Evolutionary conservation across 345 rosid species (phyloP).

Genomic region (Geranium rotundifolium): DNA sequence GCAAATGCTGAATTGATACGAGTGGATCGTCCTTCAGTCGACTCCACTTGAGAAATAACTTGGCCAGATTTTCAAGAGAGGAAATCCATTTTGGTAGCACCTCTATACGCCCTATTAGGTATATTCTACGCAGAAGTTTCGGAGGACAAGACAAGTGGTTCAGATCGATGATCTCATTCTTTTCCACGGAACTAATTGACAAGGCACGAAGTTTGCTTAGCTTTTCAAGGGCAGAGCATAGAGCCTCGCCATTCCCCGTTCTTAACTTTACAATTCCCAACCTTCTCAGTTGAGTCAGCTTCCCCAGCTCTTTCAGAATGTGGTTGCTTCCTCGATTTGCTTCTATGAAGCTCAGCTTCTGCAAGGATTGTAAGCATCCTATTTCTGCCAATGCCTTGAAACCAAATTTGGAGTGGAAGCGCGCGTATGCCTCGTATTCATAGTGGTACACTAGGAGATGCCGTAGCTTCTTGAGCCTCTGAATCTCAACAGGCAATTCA

Average conservation of each 20-base stretch:
- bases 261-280: slow-evolving; percentile 28
- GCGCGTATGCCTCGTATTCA: slow-evolving; percentile 15
- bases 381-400: slow-evolving; percentile 19
- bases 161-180: slow-evolving; percentile 23
- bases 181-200: slow-evolving; percentile 16
- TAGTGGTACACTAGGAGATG: slow-evolving; percentile 28
- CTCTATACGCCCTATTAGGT: slow-evolving; percentile 21
- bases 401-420: slow-evolving; percentile 15
- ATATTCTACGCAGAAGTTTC: slow-evolving; percentile 19
- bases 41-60: slow-evolving; percentile 16
- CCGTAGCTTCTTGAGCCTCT: slow-evolving; percentile 26
- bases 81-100: slow-evolving; percentile 21
- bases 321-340: slow-evolving; percentile 9
- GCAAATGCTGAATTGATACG: slow-evolving; percentile 17
- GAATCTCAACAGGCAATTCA: slow-evolving; percentile 24
- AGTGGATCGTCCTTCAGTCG: slow-evolving; percentile 25
- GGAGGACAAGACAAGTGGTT: slow-evolving; percentile 21
- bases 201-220: slow-evolving; percentile 21
- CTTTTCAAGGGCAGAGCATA: slow-evolving; percentile 22
- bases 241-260: slow-evolving; percentile 19
- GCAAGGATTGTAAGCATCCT: slow-evolving; percentile 22
- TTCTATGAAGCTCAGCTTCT: slow-evolving; percentile 29
- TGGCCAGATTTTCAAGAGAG: slow-evolving; percentile 16
- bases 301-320: slow-evolving; percentile 24
- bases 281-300: slow-evolving; percentile 22